Conservation (phyloP, 108 stramenopile species). For the Pseudonitzschia multiseries region DNA sequence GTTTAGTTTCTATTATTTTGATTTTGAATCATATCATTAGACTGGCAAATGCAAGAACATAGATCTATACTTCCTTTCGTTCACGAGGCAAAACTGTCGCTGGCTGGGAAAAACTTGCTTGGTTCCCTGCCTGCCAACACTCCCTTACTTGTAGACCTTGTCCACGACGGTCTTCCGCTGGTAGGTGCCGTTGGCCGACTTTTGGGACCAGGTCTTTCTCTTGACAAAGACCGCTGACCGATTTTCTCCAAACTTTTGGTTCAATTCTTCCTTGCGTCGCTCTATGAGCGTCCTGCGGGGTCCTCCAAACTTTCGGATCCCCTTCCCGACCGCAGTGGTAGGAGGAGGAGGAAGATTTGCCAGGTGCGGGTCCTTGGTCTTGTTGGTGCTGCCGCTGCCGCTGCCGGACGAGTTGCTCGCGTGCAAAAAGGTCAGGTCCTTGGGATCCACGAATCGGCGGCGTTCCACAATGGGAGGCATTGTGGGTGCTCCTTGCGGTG, state of each 20-base stretch:
- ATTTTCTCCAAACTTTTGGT: slow-evolving; percentile 33
- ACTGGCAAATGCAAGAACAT: too few relatives aligned
- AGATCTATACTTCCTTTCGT: too few relatives aligned
- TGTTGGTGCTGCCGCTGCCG: not conserved
- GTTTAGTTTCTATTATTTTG: too few relatives aligned
- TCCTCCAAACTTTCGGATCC: slow-evolving; percentile 39
- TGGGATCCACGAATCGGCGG: slow-evolving; percentile 27
- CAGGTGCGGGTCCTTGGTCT: not conserved
- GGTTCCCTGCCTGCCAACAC: too few relatives aligned
- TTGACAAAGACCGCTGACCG: slow-evolving; percentile 33
- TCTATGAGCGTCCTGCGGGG: slow-evolving; percentile 21
- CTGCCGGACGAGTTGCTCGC: not conserved
- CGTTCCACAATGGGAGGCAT: slow-evolving; percentile 2
- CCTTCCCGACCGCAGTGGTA: slow-evolving; percentile 12
- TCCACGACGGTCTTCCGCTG: slow-evolving; percentile 44
- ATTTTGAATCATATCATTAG: too few relatives aligned
- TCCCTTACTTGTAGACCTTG: not conserved
- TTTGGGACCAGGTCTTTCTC: slow-evolving; percentile 39
- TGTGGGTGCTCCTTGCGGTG: not conserved
- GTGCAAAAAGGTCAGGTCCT: slow-evolving; percentile 22
- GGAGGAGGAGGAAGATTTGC: not conserved
- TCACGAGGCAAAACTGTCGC: too few relatives aligned
- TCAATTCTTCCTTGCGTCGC: slow-evolving; percentile 42
- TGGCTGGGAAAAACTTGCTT: too few relatives aligned
- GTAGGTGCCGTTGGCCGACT: slow-evolving; percentile 34